Evolutionary conservation across 1,139 yeast genomes (phyloP).

Genomic region (Candida buenavistaensis): DNA sequence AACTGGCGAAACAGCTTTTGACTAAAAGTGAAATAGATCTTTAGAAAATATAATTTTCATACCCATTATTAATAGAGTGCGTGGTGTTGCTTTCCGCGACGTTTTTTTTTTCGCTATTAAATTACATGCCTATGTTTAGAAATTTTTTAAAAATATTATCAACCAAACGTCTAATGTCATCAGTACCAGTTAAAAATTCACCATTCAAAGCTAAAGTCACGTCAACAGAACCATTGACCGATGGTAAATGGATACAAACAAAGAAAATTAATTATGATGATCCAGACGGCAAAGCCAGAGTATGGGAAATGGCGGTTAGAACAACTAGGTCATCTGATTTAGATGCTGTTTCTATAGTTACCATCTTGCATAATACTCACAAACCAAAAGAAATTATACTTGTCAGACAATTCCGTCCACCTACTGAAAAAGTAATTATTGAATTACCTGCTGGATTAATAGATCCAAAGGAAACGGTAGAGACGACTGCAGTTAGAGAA

Average conservation of each 20-base stretch:
- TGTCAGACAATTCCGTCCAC: slow-evolving; percentile 91
- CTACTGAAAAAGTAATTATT: slow-evolving; percentile 81
- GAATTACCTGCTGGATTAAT: slow-evolving; percentile 95
- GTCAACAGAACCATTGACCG: slow-evolving; percentile 28
- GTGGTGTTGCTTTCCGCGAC: neutral
- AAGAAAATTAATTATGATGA: slow-evolving; percentile 66
- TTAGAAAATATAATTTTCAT: no score
- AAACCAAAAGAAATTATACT: slow-evolving; percentile 58
- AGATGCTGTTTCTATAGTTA: slow-evolving; percentile 90
- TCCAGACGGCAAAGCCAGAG: slow-evolving; percentile 63
- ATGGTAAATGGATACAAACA: slow-evolving; percentile 50
- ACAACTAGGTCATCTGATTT: slow-evolving; percentile 71
- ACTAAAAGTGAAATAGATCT: no score
- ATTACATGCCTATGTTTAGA: slow-evolving; percentile 5
- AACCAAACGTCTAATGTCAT: slow-evolving; percentile 16
- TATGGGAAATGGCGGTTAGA: slow-evolving; percentile 92
- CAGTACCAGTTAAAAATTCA: slow-evolving; percentile 23
- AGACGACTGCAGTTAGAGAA: slow-evolving; percentile 82
- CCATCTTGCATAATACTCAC: slow-evolving; percentile 55
- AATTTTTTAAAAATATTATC: slow-evolving; percentile 3
- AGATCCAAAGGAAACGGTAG: slow-evolving; percentile 79
- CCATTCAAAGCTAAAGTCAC: slow-evolving; percentile 37
- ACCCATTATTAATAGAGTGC: no score
- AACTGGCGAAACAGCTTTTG: no score
- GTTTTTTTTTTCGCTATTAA: slow-evolving; percentile 2